These are phyloP conservation scores for Nymphaea colorata DNA, from an alignment of 164 flowering plant species.

Conservation along the genomic window DNA sequence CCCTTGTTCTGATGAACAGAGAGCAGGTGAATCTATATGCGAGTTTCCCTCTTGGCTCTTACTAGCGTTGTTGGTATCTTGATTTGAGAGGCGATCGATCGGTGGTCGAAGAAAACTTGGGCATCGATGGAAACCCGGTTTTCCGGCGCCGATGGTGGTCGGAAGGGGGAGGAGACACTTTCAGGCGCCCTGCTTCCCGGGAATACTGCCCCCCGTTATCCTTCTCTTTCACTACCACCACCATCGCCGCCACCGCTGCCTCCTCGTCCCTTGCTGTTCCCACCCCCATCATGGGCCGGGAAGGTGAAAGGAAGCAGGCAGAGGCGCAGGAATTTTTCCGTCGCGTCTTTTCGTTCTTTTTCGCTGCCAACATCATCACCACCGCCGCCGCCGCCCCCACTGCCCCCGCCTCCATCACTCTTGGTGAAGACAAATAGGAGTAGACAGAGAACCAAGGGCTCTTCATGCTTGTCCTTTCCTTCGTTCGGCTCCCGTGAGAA, in stretches of 20 bases:
- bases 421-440: conserved; percentile 17
- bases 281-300: too few relatives aligned
- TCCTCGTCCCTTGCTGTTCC: too few relatives aligned
- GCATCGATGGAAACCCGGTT: not conserved
- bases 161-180: not conserved
- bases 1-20: too few relatives aligned
- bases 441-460: conserved; percentile 26
- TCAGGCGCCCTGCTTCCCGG: not conserved
- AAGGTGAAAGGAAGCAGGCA: too few relatives aligned
- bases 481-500: conserved; percentile 45
- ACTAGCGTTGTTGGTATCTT: too few relatives aligned
- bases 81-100: not conserved
- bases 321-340: too few relatives aligned
- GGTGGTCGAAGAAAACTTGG: not conserved
- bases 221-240: too few relatives aligned
- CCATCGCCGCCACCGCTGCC: too few relatives aligned
- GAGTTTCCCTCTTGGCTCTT: too few relatives aligned
- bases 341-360: not conserved
- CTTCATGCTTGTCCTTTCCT: conserved; percentile 9
- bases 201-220: not conserved
- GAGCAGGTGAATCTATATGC: too few relatives aligned
- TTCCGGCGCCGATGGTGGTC: not conserved
- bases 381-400: conserved; percentile 9
- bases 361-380: conserved; percentile 20
- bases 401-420: not conserved